phyloP scores from a whole-genome alignment of 2,329 filamentous ascomycete species.

The Penicillium expansum region DNA sequence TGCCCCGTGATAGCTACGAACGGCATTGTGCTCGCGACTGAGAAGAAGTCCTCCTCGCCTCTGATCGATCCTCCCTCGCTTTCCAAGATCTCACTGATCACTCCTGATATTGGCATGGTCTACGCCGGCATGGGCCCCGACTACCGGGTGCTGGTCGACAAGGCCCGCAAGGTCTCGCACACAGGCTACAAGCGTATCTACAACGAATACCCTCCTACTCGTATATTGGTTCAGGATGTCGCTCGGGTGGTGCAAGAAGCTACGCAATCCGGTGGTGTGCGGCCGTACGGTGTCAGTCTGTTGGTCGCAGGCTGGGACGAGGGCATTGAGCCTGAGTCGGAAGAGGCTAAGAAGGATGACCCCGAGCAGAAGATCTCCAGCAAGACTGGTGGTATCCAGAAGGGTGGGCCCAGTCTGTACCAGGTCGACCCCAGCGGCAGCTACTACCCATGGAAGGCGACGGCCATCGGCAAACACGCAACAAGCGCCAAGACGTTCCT shows the following conservation, averaged over 20 bases:
- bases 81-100: slow-evolving; percentile 96
- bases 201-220: slow-evolving; percentile 99
- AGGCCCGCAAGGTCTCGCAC: slow-evolving; percentile 96
- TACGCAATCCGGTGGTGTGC: slow-evolving; percentile 94
- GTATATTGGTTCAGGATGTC: slow-evolving; percentile 98
- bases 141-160: slow-evolving; percentile 95
- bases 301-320: slow-evolving; percentile 98
- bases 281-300: slow-evolving; percentile 93
- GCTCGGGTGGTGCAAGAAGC: slow-evolving; percentile 98
- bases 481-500: slow-evolving; percentile 98
- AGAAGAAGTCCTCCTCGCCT: slow-evolving; percentile 98
- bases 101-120: slow-evolving; percentile 99
- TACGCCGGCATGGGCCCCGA: slow-evolving; percentile 99
- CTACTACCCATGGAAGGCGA: slow-evolving; percentile 99
- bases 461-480: slow-evolving; percentile 96
- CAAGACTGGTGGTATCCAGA: slow-evolving; percentile 93
- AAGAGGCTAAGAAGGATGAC: slow-evolving; percentile 56
- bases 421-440: slow-evolving; percentile 98
- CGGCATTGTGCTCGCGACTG: slow-evolving; percentile 95
- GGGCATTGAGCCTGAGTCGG: slow-evolving; percentile 81
- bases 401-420: slow-evolving; percentile 95
- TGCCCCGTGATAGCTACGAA: slow-evolving; percentile 70
- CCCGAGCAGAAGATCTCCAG: slow-evolving; percentile 66
- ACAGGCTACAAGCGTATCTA: slow-evolving; percentile 99
- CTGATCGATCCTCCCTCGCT: slow-evolving; percentile 93